Conservation (phyloP, 164 flowering plant genomes). For the Magnolia changhungtana region DNA sequence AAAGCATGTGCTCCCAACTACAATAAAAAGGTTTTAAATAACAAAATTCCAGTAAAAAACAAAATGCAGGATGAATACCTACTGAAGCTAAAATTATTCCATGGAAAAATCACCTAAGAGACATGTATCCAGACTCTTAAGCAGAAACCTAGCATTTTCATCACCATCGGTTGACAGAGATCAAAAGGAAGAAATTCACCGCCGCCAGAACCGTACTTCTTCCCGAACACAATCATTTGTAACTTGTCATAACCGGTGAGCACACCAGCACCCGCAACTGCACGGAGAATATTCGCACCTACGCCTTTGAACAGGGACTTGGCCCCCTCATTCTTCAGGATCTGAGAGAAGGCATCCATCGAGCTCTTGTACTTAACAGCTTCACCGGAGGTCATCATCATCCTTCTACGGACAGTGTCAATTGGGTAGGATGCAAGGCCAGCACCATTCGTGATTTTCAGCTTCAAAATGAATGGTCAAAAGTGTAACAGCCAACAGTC, state of each 20-base stretch:
- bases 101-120: conserved; percentile 1
- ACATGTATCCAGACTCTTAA: not conserved
- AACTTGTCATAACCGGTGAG: conserved; percentile 73
- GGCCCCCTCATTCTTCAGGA: conserved; percentile 60
- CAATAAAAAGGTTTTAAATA: not conserved
- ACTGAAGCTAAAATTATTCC: conserved; percentile 26
- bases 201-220: conserved; percentile 67
- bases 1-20: conserved; percentile 1
- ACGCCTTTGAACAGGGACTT: conserved; percentile 72
- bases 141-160: conserved; percentile 30
- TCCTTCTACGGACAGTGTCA: conserved; percentile 70
- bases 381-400: conserved; percentile 80
- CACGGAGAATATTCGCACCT: conserved; percentile 73
- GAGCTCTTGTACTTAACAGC: conserved; percentile 76
- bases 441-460: conserved; percentile 71
- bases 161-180: conserved; percentile 33
- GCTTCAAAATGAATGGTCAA: too few relatives aligned
- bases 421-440: conserved; percentile 71
- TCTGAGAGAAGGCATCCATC: conserved; percentile 52
- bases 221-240: conserved; percentile 60
- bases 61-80: conserved; percentile 2
- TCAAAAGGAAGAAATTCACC: conserved; percentile 25
- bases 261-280: conserved; percentile 78
- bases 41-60: not conserved
- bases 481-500: too few relatives aligned